Evolutionary conservation across 768 basidiomycete species (phyloP).

Genomic region (Kockovaella imperatae): DNA sequence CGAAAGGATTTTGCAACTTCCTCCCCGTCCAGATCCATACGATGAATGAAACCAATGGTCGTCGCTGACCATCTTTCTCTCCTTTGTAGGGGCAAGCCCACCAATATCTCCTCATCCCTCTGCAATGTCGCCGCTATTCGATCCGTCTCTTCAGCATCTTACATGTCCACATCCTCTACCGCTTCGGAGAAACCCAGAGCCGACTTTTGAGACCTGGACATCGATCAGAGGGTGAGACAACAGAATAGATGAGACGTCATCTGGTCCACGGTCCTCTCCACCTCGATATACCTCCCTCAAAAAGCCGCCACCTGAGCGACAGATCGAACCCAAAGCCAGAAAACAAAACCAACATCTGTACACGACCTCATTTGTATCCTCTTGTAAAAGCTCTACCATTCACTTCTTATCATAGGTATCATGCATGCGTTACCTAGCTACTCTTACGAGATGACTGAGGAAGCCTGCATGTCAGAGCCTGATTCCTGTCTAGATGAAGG

Average conservation of each 20-base stretch:
- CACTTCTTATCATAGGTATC: too few species aligned
- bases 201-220: slow-evolving; percentile 22
- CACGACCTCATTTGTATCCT: too few species aligned
- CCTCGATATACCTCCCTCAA: too few species aligned
- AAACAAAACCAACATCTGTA: too few species aligned
- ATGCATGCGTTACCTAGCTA: too few species aligned
- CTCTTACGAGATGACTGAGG: too few species aligned
- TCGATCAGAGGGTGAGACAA: slow-evolving; percentile 55
- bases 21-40: not conserved
- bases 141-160: slow-evolving; percentile 11
- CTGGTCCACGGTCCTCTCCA: too few species aligned
- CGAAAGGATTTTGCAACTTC: slow-evolving; percentile 1
- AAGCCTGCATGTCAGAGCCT: too few species aligned
- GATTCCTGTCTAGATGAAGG: too few species aligned
- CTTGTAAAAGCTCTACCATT: too few species aligned
- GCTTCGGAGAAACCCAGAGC: slow-evolving; percentile 21
- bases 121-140: slow-evolving; percentile 26
- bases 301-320: too few species aligned
- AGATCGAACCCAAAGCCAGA: too few species aligned
- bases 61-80: not conserved
- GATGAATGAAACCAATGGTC: not conserved
- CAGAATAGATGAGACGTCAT: slow-evolving; percentile 49
- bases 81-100: slow-evolving; percentile 23
- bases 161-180: not conserved
- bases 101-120: slow-evolving; percentile 25